A percentile compares a stretch with the other conserved stretches of the same genome.
Conservation (phyloP, 2,329 filamentous ascomycete genomes). For the Cladosporium sp. region DNA sequence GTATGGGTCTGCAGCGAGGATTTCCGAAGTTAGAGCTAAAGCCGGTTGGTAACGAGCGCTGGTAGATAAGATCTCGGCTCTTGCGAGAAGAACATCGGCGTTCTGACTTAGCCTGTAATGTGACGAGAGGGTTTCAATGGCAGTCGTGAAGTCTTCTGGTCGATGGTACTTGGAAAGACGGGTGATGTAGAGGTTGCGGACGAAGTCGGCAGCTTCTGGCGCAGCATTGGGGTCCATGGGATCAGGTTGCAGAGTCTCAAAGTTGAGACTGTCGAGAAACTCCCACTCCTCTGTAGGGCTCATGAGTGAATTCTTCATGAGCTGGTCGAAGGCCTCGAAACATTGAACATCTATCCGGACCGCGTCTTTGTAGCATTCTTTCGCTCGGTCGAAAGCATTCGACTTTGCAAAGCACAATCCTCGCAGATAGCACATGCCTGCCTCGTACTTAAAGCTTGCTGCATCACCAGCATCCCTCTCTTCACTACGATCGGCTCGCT, state of each 20-base stretch:
- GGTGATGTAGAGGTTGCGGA: constrained; percentile 93
- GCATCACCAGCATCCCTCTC: constrained; percentile 65
- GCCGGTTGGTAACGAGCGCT: constrained; percentile 91
- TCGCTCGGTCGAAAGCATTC: constrained; percentile 93
- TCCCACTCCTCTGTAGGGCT: constrained; percentile 83
- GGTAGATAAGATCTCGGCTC: constrained; percentile 87
- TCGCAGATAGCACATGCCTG: constrained; percentile 92
- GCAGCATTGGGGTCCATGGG: constrained; percentile 56
- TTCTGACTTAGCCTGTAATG: constrained; percentile 87
- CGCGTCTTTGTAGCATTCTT: constrained; percentile 97
- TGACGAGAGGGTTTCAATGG: constrained; percentile 85
- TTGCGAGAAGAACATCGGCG: constrained; percentile 82
- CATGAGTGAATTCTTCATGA: constrained; percentile 95
- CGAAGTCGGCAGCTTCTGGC: constrained; percentile 89
- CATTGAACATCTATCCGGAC: constrained; percentile 96
- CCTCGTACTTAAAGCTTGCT: constrained; percentile 79
- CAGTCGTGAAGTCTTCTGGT: constrained; percentile 73
- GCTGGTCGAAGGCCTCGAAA: constrained; percentile 95
- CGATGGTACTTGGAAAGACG: constrained; percentile 93
- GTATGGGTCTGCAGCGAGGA: constrained; percentile 79
- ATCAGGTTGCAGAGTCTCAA: constrained; percentile 70
- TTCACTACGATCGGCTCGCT: constrained; percentile 56
- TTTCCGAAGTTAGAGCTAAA: constrained; percentile 73
- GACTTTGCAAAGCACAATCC: constrained; percentile 95
- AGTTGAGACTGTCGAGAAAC: constrained; percentile 84